These are phyloP conservation scores for Globisporangium recalcitrans DNA, from an alignment of 352 stramenopile genomes.

Conservation along the genomic window DNA sequence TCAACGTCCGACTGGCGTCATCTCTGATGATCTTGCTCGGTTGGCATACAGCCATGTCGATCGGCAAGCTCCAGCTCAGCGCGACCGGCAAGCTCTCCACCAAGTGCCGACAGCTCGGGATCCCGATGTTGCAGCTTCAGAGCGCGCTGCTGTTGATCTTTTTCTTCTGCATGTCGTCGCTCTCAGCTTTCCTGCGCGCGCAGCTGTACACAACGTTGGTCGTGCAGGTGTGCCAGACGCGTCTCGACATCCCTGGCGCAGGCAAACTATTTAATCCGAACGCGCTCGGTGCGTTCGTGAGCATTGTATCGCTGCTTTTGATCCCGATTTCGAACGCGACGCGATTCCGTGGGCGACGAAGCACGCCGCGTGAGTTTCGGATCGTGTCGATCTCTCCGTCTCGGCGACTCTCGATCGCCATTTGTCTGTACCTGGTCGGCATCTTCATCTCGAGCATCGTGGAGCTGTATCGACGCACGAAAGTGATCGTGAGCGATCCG, in stretches of 20 bases:
- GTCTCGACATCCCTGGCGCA: constrained; percentile 27
- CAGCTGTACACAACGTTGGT: constrained; percentile 69
- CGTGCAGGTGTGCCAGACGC: constrained; percentile 60
- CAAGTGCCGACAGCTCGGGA: constrained; percentile 26
- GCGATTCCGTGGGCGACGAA: neutral
- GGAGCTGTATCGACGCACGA: constrained; percentile 67
- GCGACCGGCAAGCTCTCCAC: constrained; percentile 32
- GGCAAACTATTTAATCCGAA: constrained; percentile 36
- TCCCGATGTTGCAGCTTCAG: constrained; percentile 28
- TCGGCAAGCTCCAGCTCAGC: constrained; percentile 37
- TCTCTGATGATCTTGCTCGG: constrained; percentile 41
- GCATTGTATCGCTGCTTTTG: constrained; percentile 16
- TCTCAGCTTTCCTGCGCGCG: constrained; percentile 57
- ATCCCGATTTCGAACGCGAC: constrained; percentile 17
- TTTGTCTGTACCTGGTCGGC: constrained; percentile 50
- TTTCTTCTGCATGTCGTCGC: constrained; percentile 38
- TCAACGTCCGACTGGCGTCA: constrained; percentile 31
- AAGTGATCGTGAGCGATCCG: constrained; percentile 13
- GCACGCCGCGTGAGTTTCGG: neutral
- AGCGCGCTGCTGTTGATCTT: constrained; percentile 25
- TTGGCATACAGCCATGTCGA: constrained; percentile 40
- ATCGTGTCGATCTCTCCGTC: constrained; percentile 19
- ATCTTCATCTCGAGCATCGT: constrained; percentile 73
- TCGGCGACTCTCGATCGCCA: constrained; percentile 41
- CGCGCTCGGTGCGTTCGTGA: constrained; percentile 19